These are phyloP conservation scores for Xylaria multiplex DNA, from an alignment of 2,329 filamentous ascomycete species.

Conservation along the genomic window DNA sequence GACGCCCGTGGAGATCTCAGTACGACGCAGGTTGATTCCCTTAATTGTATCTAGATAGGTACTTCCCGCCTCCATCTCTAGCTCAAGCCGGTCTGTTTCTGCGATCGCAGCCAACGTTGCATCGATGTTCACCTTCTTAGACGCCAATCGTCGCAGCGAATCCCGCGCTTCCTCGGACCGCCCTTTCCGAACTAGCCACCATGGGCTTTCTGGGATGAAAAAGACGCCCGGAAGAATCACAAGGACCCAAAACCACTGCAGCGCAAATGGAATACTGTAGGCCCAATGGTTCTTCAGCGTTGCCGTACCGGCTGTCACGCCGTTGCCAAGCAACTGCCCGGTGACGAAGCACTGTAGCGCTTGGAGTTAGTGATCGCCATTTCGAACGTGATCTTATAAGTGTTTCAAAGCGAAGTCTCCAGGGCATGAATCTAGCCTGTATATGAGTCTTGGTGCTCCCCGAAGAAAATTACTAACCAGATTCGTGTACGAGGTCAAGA, in stretches of 20 bases:
- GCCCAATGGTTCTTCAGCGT: slow-evolving; percentile 58
- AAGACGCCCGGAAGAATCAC: slow-evolving; percentile 57
- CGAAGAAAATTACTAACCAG: slow-evolving; percentile 45
- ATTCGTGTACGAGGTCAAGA: slow-evolving; percentile 69
- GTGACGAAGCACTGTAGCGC: slow-evolving; percentile 63
- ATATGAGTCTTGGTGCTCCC: not conserved
- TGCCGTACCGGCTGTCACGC: slow-evolving; percentile 56
- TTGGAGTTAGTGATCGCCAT: not conserved
- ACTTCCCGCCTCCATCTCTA: slow-evolving; percentile 59
- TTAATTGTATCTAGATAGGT: slow-evolving; percentile 63
- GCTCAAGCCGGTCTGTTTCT: slow-evolving; percentile 67
- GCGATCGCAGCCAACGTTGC: slow-evolving; percentile 65
- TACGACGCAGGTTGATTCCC: slow-evolving; percentile 61
- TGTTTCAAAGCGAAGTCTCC: not conserved
- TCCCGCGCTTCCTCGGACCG: slow-evolving; percentile 54
- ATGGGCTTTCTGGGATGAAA: slow-evolving; percentile 61
- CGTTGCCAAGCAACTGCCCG: slow-evolving; percentile 66
- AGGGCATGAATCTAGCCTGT: not conserved
- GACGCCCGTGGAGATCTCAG: slow-evolving; percentile 67
- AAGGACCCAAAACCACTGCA: slow-evolving; percentile 62
- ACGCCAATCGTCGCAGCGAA: slow-evolving; percentile 57
- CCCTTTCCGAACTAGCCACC: slow-evolving; percentile 60
- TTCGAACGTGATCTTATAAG: not conserved
- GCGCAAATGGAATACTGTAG: slow-evolving; percentile 59
- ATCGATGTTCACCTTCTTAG: slow-evolving; percentile 57